Evolutionary conservation across 2,329 filamentous ascomycete species (phyloP).

Genomic region (Amylocarpus encephaloides): DNA sequence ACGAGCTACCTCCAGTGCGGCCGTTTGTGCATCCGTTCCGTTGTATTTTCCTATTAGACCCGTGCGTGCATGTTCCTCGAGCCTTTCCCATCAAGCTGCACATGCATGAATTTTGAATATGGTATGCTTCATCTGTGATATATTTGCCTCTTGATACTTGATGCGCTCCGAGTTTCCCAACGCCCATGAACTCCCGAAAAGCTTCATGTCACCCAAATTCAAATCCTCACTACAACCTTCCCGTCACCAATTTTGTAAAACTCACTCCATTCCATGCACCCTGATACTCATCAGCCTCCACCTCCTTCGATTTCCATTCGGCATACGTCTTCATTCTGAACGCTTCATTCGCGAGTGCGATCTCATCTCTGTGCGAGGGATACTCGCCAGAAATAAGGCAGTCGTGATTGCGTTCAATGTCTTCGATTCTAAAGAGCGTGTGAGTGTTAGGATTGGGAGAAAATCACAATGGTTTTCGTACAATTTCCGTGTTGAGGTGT

Average conservation of each 20-base stretch:
- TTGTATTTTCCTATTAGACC: no score
- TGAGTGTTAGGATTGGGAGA: not conserved
- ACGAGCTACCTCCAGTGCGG: no score
- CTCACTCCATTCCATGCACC: slow-evolving; percentile 13
- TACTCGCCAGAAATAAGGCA: slow-evolving; percentile 10
- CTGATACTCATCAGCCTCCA: not conserved
- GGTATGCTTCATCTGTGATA: no score
- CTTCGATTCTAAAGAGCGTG: slow-evolving; percentile 4
- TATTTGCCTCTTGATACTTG: no score
- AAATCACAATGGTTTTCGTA: slow-evolving; percentile 1
- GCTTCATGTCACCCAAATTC: no score
- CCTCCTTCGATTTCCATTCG: slow-evolving; percentile 11
- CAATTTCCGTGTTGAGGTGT: slow-evolving; percentile 13
- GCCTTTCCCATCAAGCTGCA: no score
- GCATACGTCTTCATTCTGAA: slow-evolving; percentile 15
- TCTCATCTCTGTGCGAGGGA: slow-evolving; percentile 5
- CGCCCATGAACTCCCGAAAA: no score
- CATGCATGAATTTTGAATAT: no score
- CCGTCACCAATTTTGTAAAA: slow-evolving; percentile 11
- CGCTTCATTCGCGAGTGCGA: slow-evolving; percentile 10
- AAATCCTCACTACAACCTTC: not conserved
- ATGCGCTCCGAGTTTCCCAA: no score
- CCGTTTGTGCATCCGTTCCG: no score
- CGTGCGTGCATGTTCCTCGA: no score
- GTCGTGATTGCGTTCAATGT: slow-evolving; percentile 9